Percentiles rank a stretch among this genome's conserved stretches.
Evolutionary conservation across 352 stramenopile genomes (phyloP).

Genomic region (Pythium vanterpoolii): DNA sequence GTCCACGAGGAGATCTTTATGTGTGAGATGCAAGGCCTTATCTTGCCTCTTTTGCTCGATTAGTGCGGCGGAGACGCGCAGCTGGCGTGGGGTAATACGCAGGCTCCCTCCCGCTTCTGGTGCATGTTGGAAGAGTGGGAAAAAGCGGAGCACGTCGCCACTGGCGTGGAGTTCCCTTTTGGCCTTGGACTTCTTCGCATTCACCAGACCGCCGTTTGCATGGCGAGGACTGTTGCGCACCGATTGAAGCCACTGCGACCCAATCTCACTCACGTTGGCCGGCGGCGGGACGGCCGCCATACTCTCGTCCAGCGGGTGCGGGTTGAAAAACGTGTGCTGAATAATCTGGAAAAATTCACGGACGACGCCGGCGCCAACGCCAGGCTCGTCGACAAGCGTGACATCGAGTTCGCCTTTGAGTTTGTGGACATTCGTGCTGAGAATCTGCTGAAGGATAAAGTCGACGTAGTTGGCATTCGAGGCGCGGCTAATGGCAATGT

Average conservation of each 20-base stretch:
- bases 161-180: background rate
- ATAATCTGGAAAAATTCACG: constrained; percentile 79
- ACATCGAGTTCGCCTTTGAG: constrained; percentile 64
- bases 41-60: constrained; percentile 35
- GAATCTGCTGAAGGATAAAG: constrained; percentile 66
- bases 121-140: constrained; percentile 56
- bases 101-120: constrained; percentile 32
- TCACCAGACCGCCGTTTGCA: background rate
- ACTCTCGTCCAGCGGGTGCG: constrained; percentile 15
- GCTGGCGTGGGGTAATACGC: constrained; percentile 28
- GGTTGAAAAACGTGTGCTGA: constrained; percentile 54
- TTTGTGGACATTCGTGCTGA: constrained; percentile 40
- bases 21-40: constrained; percentile 27
- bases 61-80: constrained; percentile 30
- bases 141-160: constrained; percentile 32
- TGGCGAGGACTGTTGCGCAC: constrained; percentile 35
- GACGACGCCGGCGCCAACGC: constrained; percentile 56
- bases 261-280: constrained; percentile 52
- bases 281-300: constrained; percentile 8
- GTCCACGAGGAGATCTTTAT: constrained; percentile 42
- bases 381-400: constrained; percentile 64
- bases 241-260: constrained; percentile 54
- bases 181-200: constrained; percentile 3
- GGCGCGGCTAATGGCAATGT: constrained; percentile 56
- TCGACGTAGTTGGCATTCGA: constrained; percentile 63